These are phyloP conservation scores for Ceratocystis eucalypticola DNA, from an alignment of 2,329 filamentous ascomycete species.

Conservation along the genomic window DNA sequence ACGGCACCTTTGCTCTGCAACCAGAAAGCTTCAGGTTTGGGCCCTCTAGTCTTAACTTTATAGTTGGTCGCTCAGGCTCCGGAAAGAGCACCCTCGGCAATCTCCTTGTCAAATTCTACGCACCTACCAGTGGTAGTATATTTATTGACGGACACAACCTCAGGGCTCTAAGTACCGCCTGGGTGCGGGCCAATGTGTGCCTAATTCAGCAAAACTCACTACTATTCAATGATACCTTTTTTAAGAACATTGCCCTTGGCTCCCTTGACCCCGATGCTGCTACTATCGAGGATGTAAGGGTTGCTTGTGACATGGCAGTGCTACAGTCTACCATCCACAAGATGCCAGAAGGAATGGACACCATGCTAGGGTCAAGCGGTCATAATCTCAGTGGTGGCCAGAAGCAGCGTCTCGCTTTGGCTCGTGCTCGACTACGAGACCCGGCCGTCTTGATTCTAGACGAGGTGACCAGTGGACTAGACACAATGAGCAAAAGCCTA, in stretches of 20 bases:
- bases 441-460: slow-evolving; percentile 62
- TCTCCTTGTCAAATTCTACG: slow-evolving; percentile 66
- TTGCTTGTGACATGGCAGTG: slow-evolving; percentile 52
- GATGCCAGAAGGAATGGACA: slow-evolving; percentile 59
- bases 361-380: slow-evolving; percentile 49
- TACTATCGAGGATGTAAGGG: slow-evolving; percentile 37
- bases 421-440: slow-evolving; percentile 62
- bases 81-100: slow-evolving; percentile 62
- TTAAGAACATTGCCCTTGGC: slow-evolving; percentile 66
- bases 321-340: slow-evolving; percentile 52
- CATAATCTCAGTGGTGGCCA: slow-evolving; percentile 75
- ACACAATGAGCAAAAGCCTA: slow-evolving; percentile 41
- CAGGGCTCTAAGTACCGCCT: slow-evolving; percentile 47
- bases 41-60: slow-evolving; percentile 25
- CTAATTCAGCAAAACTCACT: slow-evolving; percentile 66
- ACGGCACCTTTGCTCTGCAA: slow-evolving; percentile 44
- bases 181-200: slow-evolving; percentile 65
- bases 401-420: slow-evolving; percentile 66
- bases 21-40: slow-evolving; percentile 56
- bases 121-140: slow-evolving; percentile 50
- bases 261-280: slow-evolving; percentile 35
- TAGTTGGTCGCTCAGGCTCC: slow-evolving; percentile 46
- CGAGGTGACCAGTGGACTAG: slow-evolving; percentile 51
- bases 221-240: slow-evolving; percentile 69
- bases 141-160: slow-evolving; percentile 53